Conservation (phyloP, 495 filamentous ascomycete species). For the Tuber brumale region DNA sequence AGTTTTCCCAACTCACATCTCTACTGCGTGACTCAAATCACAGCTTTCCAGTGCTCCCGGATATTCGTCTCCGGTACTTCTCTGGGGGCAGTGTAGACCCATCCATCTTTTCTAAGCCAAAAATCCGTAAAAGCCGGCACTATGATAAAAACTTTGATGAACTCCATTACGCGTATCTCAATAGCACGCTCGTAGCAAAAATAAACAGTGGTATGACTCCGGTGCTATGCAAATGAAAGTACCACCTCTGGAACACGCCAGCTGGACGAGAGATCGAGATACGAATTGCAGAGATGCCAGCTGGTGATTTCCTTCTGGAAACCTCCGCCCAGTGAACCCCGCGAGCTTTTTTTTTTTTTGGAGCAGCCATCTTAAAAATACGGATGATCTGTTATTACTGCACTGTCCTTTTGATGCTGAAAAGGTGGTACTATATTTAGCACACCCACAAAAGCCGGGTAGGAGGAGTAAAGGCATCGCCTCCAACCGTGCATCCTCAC, state of each 20-base stretch:
- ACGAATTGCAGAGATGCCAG: not conserved
- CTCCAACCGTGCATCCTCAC: not conserved
- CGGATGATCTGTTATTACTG: not conserved
- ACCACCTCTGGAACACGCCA: not conserved
- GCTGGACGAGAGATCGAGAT: not conserved
- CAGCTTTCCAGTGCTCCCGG: not conserved
- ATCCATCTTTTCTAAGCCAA: not conserved
- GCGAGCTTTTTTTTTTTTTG: not conserved
- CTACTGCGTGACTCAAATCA: not conserved
- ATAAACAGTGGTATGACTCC: not conserved
- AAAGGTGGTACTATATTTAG: conserved; percentile 2
- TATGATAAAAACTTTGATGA: not conserved
- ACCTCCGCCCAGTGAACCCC: not conserved
- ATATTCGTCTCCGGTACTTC: not conserved
- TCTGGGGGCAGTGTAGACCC: not conserved
- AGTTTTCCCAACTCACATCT: not conserved
- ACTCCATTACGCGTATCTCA: not conserved
- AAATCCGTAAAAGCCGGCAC: not conserved
- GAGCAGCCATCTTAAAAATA: not conserved
- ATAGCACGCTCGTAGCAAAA: not conserved
- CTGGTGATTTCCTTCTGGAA: not conserved
- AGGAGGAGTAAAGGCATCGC: not conserved
- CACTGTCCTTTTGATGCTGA: not conserved
- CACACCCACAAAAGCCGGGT: not conserved
- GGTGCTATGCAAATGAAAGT: not conserved